These are phyloP conservation scores for Phyllosticta paracitricarpa DNA, from an alignment of 2,329 filamentous ascomycete genomes.

Conservation along the genomic window DNA sequence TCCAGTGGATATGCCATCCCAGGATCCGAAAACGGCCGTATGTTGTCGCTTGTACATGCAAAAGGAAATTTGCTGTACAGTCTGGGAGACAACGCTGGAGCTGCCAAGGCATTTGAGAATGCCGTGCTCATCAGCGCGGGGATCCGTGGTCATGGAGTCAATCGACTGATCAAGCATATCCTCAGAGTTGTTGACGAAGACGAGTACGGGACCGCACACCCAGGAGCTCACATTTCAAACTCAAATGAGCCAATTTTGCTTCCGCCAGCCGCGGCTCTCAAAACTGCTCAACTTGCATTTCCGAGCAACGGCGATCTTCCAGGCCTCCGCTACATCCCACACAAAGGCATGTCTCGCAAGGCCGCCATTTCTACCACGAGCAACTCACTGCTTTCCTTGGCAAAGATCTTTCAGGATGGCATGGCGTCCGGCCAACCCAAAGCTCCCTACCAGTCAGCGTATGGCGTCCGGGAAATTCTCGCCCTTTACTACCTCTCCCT, in stretches of 20 bases:
- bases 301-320: conserved; percentile 64
- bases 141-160: conserved; percentile 55
- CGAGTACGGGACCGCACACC: conserved; percentile 1
- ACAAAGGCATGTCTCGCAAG: conserved; percentile 60
- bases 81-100: conserved; percentile 67
- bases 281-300: conserved; percentile 78
- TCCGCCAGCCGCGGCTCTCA: conserved; percentile 70
- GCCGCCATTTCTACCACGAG: conserved; percentile 87
- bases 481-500: conserved; percentile 92
- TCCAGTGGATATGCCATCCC: conserved; percentile 78
- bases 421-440: conserved; percentile 50
- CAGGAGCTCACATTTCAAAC: conserved; percentile 17
- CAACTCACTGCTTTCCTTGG: conserved; percentile 85
- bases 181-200: conserved; percentile 51
- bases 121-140: conserved; percentile 83
- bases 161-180: conserved; percentile 68
- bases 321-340: conserved; percentile 59
- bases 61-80: conserved; percentile 98
- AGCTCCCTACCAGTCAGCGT: conserved; percentile 48
- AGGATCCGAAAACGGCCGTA: conserved; percentile 79
- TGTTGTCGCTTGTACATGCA: conserved; percentile 87
- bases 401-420: conserved; percentile 95
- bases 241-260: conserved; percentile 61
- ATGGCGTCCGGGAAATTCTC: conserved; percentile 82
- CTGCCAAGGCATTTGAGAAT: conserved; percentile 87